phyloP scores from a whole-genome alignment of 2,329 filamentous ascomycete genomes.

The Ilyonectria destructans region DNA sequence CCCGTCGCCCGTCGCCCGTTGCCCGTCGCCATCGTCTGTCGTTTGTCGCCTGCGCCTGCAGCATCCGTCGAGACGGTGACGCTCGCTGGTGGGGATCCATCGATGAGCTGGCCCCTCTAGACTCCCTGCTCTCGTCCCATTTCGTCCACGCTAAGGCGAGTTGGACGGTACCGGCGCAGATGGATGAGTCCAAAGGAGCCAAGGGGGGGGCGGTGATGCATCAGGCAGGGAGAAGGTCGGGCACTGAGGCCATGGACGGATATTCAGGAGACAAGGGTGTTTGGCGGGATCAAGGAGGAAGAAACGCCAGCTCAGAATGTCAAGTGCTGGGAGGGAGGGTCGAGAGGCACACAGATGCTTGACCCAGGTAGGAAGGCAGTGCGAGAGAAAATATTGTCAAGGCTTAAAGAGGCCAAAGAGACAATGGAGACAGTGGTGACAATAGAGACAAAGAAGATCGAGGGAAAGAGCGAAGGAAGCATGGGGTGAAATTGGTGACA shows the following conservation, averaged over 20 bases:
- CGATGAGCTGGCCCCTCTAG: slow-evolving; percentile 51
- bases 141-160: slow-evolving; percentile 46
- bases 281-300: slow-evolving; percentile 20
- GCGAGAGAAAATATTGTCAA: not conserved
- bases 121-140: slow-evolving; percentile 51
- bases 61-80: slow-evolving; percentile 50
- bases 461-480: slow-evolving; percentile 14
- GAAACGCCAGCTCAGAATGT: slow-evolving; percentile 24
- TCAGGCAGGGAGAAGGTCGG: slow-evolving; percentile 49
- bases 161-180: slow-evolving; percentile 35
- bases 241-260: slow-evolving; percentile 40
- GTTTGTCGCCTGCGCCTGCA: slow-evolving; percentile 42
- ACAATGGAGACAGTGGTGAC: not conserved
- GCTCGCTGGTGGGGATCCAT: slow-evolving; percentile 49
- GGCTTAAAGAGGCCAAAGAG: not conserved
- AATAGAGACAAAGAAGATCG: not conserved
- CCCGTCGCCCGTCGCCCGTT: slow-evolving; percentile 30
- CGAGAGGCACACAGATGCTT: slow-evolving; percentile 5
- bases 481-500: slow-evolving; percentile 31
- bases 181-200: slow-evolving; percentile 32
- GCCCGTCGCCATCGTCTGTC: slow-evolving; percentile 25
- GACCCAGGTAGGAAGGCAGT: not conserved
- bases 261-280: slow-evolving; percentile 26
- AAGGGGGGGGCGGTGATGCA: slow-evolving; percentile 49
- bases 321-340: slow-evolving; percentile 34